Percentiles rank a stretch among this genome's conserved stretches.
Conservation (phyloP, 441 rosid genomes). For the Aleurites moluccanus region DNA sequence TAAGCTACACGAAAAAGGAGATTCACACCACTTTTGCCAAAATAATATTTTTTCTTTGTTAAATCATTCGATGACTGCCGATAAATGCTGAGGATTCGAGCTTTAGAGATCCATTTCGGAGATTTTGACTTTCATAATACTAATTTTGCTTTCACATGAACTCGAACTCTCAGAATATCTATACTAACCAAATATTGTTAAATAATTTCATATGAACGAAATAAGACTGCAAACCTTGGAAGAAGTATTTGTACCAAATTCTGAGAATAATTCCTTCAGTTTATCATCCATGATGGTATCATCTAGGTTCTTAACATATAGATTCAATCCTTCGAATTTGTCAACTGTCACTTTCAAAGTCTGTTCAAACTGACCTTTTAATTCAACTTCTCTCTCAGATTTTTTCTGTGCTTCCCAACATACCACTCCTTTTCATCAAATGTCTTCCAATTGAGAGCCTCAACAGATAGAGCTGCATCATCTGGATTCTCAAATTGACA, state of each 20-base stretch:
- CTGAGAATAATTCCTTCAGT: conserved; percentile 63
- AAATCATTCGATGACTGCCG: too few species aligned
- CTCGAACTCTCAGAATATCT: too few species aligned
- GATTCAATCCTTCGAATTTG: conserved; percentile 50
- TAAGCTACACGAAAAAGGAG: conserved; percentile 7
- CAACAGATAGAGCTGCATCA: conserved; percentile 68
- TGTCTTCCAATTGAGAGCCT: conserved; percentile 57
- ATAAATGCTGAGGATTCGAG: too few species aligned
- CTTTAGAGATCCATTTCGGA: too few species aligned
- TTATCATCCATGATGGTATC: conserved; percentile 68
- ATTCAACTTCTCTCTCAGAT: conserved; percentile 63
- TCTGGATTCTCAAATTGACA: conserved; percentile 63
- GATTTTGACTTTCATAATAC: too few species aligned
- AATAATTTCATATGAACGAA: too few species aligned
- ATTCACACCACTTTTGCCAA: neutral
- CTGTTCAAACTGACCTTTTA: conserved; percentile 59
- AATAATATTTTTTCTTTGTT: too few species aligned
- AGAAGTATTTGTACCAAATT: conserved; percentile 65
- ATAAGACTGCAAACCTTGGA: conserved; percentile 53
- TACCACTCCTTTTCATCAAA: conserved; percentile 67
- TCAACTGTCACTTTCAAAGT: conserved; percentile 62
- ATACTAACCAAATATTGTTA: too few species aligned
- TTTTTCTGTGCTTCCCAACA: conserved; percentile 72
- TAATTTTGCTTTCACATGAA: too few species aligned
- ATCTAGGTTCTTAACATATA: conserved; percentile 65